Evolutionary conservation across 352 stramenopile species (phyloP).

Genomic region (Nothophytophthora sp.): DNA sequence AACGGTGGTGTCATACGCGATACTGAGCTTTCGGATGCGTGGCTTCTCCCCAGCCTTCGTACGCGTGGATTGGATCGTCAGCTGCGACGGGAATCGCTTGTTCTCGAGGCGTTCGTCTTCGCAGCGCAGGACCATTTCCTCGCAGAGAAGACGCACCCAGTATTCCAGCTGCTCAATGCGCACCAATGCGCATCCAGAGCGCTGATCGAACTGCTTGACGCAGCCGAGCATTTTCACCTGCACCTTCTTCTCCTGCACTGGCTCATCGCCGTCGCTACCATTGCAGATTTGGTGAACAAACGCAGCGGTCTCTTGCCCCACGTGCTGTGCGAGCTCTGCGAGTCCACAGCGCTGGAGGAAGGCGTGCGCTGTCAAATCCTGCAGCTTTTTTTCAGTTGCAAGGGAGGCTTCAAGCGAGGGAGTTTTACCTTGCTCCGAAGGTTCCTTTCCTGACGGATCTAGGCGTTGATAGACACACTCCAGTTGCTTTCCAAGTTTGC

Average conservation of each 20-base stretch:
- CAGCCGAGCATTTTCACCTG: constrained; percentile 68
- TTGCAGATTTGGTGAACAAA: constrained; percentile 62
- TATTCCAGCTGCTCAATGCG: constrained; percentile 66
- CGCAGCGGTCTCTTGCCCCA: constrained; percentile 63
- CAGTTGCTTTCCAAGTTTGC: constrained; percentile 76
- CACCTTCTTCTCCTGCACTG: constrained; percentile 70
- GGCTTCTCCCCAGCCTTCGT: constrained; percentile 42
- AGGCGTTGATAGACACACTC: constrained; percentile 58
- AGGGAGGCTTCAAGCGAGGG: neutral
- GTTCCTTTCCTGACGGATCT: neutral
- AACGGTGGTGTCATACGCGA: constrained; percentile 56
- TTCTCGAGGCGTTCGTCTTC: constrained; percentile 81
- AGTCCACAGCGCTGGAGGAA: constrained; percentile 61
- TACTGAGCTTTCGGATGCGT: constrained; percentile 44
- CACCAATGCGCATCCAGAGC: constrained; percentile 42
- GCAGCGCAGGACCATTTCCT: constrained; percentile 78
- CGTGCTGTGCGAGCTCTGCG: constrained; percentile 44
- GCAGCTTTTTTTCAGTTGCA: constrained; percentile 11
- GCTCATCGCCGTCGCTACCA: constrained; percentile 68
- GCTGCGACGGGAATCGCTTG: constrained; percentile 69
- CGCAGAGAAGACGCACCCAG: constrained; percentile 69
- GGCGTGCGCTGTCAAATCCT: constrained; percentile 35
- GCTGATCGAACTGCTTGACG: constrained; percentile 83
- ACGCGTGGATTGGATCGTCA: constrained; percentile 56
- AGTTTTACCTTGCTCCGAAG: neutral